Percentiles rank a stretch among this genome's conserved stretches.
Conservation (phyloP, 257 asterid genomes). For the Marsdenia floribunda region DNA sequence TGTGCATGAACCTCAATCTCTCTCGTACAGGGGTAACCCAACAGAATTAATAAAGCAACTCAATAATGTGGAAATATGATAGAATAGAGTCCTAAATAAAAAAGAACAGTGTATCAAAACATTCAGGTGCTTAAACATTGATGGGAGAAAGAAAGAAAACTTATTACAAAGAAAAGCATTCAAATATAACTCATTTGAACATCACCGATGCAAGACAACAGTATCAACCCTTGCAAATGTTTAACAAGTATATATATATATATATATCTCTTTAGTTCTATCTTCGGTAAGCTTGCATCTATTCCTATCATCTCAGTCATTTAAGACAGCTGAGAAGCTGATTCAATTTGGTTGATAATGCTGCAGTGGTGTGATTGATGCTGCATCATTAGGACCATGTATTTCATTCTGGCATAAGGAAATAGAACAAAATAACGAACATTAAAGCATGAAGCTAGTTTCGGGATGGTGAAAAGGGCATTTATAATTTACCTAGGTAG, state of each 20-base stretch:
- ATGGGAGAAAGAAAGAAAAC: neutral
- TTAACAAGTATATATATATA: neutral
- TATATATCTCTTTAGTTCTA: neutral
- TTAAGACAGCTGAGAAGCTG: neutral
- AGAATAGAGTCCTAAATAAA: neutral
- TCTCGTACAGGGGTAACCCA: neutral
- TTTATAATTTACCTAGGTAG: neutral
- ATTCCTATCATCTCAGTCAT: constrained; percentile 1
- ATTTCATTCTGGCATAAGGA: constrained; percentile 12
- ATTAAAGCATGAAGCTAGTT: neutral
- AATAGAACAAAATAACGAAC: neutral
- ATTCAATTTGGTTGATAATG: neutral
- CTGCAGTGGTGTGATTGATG: neutral
- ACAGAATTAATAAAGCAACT: neutral
- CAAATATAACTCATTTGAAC: neutral
- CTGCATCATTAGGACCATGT: neutral
- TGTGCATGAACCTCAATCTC: neutral
- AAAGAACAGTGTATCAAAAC: neutral
- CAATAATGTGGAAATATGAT: neutral
- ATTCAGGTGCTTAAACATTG: neutral
- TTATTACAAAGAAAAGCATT: neutral
- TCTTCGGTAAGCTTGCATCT: neutral
- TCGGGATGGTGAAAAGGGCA: neutral
- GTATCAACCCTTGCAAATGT: neutral
- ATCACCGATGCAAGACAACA: neutral